Evolutionary conservation across 2,329 filamentous ascomycete genomes (phyloP).

Genomic region (Clonostachys sp.): DNA sequence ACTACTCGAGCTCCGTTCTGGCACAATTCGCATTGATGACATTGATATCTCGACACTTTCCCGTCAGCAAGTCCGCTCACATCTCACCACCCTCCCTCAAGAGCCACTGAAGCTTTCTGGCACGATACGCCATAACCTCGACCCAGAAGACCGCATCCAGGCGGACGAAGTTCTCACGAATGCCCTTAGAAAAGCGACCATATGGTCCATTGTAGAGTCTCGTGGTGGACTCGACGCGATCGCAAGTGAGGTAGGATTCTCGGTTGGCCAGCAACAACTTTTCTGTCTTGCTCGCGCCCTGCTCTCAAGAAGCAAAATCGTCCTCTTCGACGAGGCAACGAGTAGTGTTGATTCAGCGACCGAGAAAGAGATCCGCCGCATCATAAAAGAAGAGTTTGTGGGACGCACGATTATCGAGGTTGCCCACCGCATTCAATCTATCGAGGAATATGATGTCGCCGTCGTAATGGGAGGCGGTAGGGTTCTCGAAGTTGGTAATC

Average conservation of each 20-base stretch:
- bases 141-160: conserved; percentile 17
- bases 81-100: conserved; percentile 43
- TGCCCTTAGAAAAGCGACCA: conserved; percentile 16
- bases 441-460: conserved; percentile 16
- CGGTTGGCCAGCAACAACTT: conserved; percentile 54
- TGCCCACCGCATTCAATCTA: conserved; percentile 17
- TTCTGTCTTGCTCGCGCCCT: conserved; percentile 56
- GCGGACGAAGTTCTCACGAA: conserved; percentile 19
- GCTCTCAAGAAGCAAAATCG: conserved; percentile 21
- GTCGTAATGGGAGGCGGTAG: conserved; percentile 18
- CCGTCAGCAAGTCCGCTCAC: conserved; percentile 31
- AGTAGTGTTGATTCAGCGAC: conserved; percentile 21
- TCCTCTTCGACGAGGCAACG: conserved; percentile 16
- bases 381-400: conserved; percentile 11
- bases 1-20: conserved; percentile 25
- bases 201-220: conserved; percentile 14
- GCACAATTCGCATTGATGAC: conserved; percentile 32
- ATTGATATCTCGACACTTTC: conserved; percentile 27
- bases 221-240: conserved; percentile 15
- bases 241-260: conserved; percentile 38
- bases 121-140: conserved; percentile 30
- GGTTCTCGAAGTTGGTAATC: conserved; percentile 15
- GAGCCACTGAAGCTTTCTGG: conserved; percentile 41
- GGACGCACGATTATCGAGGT: conserved; percentile 19
- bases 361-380: conserved; percentile 14